Conservation (phyloP, 805 yeast genomes). For the Pichia pseudocactophila region DNA sequence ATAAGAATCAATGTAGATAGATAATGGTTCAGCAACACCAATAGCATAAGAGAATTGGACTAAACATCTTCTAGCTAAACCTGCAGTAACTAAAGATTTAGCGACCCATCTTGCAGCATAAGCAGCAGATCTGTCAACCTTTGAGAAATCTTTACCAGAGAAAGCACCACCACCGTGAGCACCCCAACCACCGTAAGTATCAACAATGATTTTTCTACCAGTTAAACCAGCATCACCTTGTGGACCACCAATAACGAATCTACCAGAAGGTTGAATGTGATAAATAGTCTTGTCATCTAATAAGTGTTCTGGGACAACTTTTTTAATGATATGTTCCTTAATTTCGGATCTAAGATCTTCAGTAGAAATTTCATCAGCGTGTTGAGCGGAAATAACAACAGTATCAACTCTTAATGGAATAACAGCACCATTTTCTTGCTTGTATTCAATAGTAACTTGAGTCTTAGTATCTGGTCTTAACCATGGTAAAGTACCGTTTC, state of each 20-base stretch:
- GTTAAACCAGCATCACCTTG: slow-evolving; percentile 99
- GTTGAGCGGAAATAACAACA: slow-evolving; percentile 95
- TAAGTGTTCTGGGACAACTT: slow-evolving; percentile 83
- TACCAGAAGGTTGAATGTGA: slow-evolving; percentile 99
- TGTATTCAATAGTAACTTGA: slow-evolving; percentile 97
- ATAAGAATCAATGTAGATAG: slow-evolving; percentile 94
- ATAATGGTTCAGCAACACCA: slow-evolving; percentile 99
- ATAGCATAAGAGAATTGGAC: slow-evolving; percentile 99
- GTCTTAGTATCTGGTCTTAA: slow-evolving; percentile 99
- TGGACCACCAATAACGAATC: slow-evolving; percentile 99
- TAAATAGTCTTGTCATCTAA: slow-evolving; percentile 92
- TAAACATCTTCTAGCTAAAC: slow-evolving; percentile 91
- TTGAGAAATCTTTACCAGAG: slow-evolving; percentile 99
- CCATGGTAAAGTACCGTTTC: slow-evolving; percentile 92
- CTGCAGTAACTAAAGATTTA: slow-evolving; percentile 91
- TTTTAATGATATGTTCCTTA: slow-evolving; percentile 71
- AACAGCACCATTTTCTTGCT: slow-evolving; percentile 90
- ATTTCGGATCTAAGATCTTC: slow-evolving; percentile 82
- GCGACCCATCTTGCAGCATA: slow-evolving; percentile 99
- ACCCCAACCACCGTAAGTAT: slow-evolving; percentile 99
- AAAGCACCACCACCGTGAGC: slow-evolving; percentile 99
- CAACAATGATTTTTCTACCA: slow-evolving; percentile 98
- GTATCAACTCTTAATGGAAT: slow-evolving; percentile 96
- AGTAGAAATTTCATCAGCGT: slow-evolving; percentile 91
- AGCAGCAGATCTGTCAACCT: slow-evolving; percentile 99